Conservation (phyloP, 371 early-diverging fungal genomes). For the Mucor mucedo region DNA sequence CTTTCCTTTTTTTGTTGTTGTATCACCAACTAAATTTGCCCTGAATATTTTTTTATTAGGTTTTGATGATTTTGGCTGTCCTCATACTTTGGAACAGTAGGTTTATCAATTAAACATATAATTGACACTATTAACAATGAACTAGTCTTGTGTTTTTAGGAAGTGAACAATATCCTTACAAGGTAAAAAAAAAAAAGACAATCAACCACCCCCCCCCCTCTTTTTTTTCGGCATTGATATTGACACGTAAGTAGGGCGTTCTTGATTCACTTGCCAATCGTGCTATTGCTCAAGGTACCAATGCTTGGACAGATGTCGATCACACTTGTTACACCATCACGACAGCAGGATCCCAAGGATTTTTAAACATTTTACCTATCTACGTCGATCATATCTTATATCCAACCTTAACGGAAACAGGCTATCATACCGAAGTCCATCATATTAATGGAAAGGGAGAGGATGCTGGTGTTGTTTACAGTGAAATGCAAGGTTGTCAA, state of each 20-base stretch:
- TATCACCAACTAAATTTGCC: background rate
- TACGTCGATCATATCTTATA: constrained; percentile 74
- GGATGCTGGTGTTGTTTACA: constrained; percentile 62
- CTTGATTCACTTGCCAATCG: constrained; percentile 73
- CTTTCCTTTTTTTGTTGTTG: background rate
- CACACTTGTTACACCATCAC: constrained; percentile 72
- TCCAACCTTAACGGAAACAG: constrained; percentile 70
- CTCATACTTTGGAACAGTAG: constrained; percentile 76
- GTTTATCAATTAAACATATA: constrained; percentile 9
- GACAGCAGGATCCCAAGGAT: constrained; percentile 73
- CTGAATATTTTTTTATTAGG: constrained; percentile 32
- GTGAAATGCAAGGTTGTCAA: constrained; percentile 63
- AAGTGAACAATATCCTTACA: constrained; percentile 72
- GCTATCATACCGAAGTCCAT: constrained; percentile 70
- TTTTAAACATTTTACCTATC: constrained; percentile 60
- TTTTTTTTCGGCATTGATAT: background rate
- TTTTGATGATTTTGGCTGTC: constrained; percentile 72
- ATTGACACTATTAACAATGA: background rate
- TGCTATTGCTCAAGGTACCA: constrained; percentile 73
- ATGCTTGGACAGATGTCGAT: constrained; percentile 69
- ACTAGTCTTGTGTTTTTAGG: constrained; percentile 68
- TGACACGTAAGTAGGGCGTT: constrained; percentile 51
- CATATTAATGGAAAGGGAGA: constrained; percentile 63
- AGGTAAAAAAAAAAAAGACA: constrained; percentile 35
- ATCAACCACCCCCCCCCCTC: no score